Evolutionary conservation across 2,329 filamentous ascomycete genomes (phyloP), one percentile per base, ranked within the genome.

Genomic region (Colletotrichum higginsianum): DNA sequence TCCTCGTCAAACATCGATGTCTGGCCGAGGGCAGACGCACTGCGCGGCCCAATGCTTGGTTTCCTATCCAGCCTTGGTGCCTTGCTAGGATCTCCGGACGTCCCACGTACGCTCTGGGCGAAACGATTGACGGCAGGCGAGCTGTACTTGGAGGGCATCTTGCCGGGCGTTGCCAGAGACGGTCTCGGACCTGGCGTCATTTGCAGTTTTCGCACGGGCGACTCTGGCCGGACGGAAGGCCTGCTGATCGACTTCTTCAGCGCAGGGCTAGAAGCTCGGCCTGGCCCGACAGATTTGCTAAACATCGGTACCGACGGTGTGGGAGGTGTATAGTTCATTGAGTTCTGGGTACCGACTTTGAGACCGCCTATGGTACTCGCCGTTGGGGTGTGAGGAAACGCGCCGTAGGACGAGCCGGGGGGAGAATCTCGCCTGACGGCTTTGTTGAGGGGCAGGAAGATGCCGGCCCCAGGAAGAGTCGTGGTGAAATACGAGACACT

Each of bases 371-470:
- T 86, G 21, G 87, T 86, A 40, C 89, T 89, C n/a, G 91, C 90
- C 3, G 89, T 90, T 5, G 95, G 93, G 2, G 93, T 95, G 65
- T 88, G 85, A 9, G 92, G 89, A 74, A 89, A 88, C 8, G 87
- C 84, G 61, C 84, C 86, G 46, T 84, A 83, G 6, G 76, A 76
- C 47, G 88, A 85, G 40, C 86, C 84, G 16, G 84, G 82, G 26
- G 87, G 86, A 50, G 88, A 90, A 61, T 88, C 89, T 79, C 90
- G 92, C 81, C 89, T 93, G 78, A 88, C 87, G 44, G 94, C 94
- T 80, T 97, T 96, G 80, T 92, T 90, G 18, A 96, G 85, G 4
- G 96, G 96, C 16, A 99, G 88, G 80, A 99, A 99, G 78, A 99
- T 98, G 72, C 96, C 96, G 2, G 96, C 91, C 73, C 94, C 94